A percentile compares a stretch with the other conserved stretches of the same genome.
These are phyloP conservation scores for Vicia villosa DNA, from an alignment of 306 rosid genomes.

Conservation along the genomic window DNA sequence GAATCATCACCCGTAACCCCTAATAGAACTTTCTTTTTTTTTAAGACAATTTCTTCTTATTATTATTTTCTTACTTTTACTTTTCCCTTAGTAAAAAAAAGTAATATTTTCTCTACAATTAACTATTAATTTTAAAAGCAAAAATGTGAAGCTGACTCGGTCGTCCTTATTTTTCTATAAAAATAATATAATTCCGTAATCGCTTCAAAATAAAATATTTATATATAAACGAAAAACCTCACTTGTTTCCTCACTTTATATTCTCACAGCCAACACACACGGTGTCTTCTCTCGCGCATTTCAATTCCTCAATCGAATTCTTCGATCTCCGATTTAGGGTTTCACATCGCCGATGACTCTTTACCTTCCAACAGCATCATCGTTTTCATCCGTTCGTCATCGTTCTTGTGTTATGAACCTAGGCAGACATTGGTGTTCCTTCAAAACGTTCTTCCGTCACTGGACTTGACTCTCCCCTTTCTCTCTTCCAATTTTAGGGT, in stretches of 20 bases:
- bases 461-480: slow-evolving; percentile 36
- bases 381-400: slow-evolving; percentile 35
- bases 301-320: background rate
- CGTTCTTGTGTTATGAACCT: slow-evolving; percentile 39
- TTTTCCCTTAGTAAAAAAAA: too few relatives aligned
- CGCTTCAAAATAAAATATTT: background rate
- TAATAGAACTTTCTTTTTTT: too few relatives aligned
- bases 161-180: too few relatives aligned
- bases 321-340: slow-evolving; percentile 36
- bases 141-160: too few relatives aligned
- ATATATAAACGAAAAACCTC: background rate
- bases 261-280: background rate
- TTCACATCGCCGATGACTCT: slow-evolving; percentile 45
- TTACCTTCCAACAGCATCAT: slow-evolving; percentile 24
- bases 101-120: too few relatives aligned
- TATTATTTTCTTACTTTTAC: too few relatives aligned
- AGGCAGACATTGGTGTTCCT: slow-evolving; percentile 38
- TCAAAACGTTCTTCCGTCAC: slow-evolving; percentile 43
- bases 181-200: too few relatives aligned
- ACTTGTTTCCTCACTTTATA: background rate
- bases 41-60: too few relatives aligned
- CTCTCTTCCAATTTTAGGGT: background rate
- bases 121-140: too few relatives aligned
- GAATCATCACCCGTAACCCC: too few relatives aligned
- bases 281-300: background rate